Percentiles rank a stretch among this genome's conserved stretches.
Conservation (phyloP, 305 asterid species). For the Rubia tinctorum region DNA sequence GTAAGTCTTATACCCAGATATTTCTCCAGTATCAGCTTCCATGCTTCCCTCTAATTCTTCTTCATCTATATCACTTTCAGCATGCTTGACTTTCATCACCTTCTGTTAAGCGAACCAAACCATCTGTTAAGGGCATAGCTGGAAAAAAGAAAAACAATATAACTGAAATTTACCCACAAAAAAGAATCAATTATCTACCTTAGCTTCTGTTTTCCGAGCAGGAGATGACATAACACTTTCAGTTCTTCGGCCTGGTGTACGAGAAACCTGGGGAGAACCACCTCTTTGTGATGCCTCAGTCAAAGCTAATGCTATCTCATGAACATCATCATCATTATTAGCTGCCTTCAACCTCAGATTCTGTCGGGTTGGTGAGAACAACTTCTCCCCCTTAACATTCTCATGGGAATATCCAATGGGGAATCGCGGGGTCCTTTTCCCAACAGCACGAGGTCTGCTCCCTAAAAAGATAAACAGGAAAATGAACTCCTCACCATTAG, state of each 20-base stretch:
- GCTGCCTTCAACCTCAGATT: conserved; percentile 51
- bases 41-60: conserved; percentile 84
- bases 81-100: conserved; percentile 37
- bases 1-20: conserved; percentile 44
- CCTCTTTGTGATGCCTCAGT: conserved; percentile 91
- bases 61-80: conserved; percentile 62
- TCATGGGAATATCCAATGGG: conserved; percentile 67
- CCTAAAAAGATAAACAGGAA: conserved; percentile 45
- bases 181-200: conserved; percentile 42
- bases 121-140: conserved; percentile 14
- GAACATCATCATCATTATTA: conserved; percentile 75
- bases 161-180: background rate
- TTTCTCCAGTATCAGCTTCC: conserved; percentile 87
- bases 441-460: conserved; percentile 80
- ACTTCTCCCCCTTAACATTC: conserved; percentile 41
- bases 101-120: conserved; percentile 45
- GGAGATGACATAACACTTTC: conserved; percentile 79
- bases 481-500: conserved; percentile 26
- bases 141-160: background rate
- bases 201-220: conserved; percentile 56
- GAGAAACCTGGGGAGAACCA: conserved; percentile 89
- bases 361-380: conserved; percentile 52
- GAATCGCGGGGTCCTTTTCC: conserved; percentile 87
- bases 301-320: conserved; percentile 76
- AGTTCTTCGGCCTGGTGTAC: conserved; percentile 64